Conservation (phyloP, 1,284 basidiomycete genomes). For the Erythrobasidium hasegawianum region DNA sequence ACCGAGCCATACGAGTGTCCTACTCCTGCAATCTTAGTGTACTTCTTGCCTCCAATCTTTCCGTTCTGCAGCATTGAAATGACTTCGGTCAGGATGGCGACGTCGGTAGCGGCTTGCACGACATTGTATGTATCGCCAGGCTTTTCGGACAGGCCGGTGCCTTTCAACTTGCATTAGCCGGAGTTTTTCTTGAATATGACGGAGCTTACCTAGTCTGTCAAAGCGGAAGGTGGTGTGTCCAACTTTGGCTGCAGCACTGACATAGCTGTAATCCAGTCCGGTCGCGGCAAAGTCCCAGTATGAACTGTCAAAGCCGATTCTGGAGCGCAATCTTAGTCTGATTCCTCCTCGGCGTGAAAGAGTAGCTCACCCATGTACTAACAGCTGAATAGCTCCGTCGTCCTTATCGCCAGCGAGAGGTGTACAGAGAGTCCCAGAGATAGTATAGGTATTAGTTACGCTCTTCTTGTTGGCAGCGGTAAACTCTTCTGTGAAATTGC, state of each 20-base stretch:
- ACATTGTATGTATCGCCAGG: slow-evolving; percentile 34
- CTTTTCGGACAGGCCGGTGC: slow-evolving; percentile 36
- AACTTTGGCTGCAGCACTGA: slow-evolving; percentile 43
- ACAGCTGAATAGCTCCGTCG: slow-evolving; percentile 40
- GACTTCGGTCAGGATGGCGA: slow-evolving; percentile 48
- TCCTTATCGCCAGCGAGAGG: slow-evolving; percentile 42
- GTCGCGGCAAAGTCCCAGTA: slow-evolving; percentile 47
- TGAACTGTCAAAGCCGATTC: slow-evolving; percentile 36
- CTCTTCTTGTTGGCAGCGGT: slow-evolving; percentile 19
- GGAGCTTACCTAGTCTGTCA: slow-evolving; percentile 46
- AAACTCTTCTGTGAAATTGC: slow-evolving; percentile 38
- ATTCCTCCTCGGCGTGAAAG: too few species aligned
- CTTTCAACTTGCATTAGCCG: too few species aligned
- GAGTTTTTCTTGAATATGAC: too few species aligned
- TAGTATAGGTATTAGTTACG: slow-evolving; percentile 35
- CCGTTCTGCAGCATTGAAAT: slow-evolving; percentile 43
- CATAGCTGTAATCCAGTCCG: slow-evolving; percentile 45
- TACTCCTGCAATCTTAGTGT: slow-evolving; percentile 46
- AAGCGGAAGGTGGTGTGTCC: slow-evolving; percentile 49
- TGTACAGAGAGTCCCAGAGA: slow-evolving; percentile 43
- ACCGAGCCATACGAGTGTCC: slow-evolving; percentile 47
- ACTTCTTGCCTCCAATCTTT: slow-evolving; percentile 30
- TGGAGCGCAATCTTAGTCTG: too few species aligned
- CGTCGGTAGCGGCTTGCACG: slow-evolving; percentile 48
- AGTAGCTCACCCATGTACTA: slow-evolving; percentile 46